phyloP scores from a whole-genome alignment of 345 rosid genomes.

The Populus pruinosa region DNA sequence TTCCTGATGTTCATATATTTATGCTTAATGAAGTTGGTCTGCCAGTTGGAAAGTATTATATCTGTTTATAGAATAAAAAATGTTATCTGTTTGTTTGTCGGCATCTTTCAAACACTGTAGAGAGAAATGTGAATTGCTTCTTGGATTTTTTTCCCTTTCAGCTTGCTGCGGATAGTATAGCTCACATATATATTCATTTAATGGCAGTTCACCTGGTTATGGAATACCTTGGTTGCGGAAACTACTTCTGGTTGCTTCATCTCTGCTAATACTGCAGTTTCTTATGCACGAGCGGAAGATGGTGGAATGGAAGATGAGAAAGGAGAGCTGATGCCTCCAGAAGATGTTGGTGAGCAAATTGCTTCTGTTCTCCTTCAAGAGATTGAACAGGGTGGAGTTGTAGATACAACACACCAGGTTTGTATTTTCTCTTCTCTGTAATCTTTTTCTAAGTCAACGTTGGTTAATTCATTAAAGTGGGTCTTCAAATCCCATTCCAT shows the following conservation, averaged over 20 bases:
- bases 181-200: conserved; percentile 13
- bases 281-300: conserved; percentile 41
- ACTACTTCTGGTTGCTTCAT: conserved; percentile 81
- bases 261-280: conserved; percentile 70
- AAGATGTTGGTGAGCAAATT: conserved; percentile 70
- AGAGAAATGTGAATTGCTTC: not conserved
- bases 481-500: not conserved
- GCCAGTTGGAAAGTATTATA: too few species aligned
- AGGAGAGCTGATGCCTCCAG: conserved; percentile 57
- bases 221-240: conserved; percentile 92
- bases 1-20: not conserved
- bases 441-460: not conserved
- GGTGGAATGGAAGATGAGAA: conserved; percentile 54
- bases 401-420: conserved; percentile 93
- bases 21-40: too few species aligned
- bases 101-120: not conserved
- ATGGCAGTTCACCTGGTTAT: conserved; percentile 84
- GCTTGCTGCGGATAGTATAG: not conserved
- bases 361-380: conserved; percentile 85
- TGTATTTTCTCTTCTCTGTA: conserved; percentile 8
- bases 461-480: not conserved
- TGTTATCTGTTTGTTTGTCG: too few species aligned
- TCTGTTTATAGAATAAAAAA: too few species aligned
- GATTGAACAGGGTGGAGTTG: conserved; percentile 92
- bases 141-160: not conserved